Evolutionary conservation across 1,284 basidiomycete genomes (phyloP).

Genomic region (Ustilago bromivora): DNA sequence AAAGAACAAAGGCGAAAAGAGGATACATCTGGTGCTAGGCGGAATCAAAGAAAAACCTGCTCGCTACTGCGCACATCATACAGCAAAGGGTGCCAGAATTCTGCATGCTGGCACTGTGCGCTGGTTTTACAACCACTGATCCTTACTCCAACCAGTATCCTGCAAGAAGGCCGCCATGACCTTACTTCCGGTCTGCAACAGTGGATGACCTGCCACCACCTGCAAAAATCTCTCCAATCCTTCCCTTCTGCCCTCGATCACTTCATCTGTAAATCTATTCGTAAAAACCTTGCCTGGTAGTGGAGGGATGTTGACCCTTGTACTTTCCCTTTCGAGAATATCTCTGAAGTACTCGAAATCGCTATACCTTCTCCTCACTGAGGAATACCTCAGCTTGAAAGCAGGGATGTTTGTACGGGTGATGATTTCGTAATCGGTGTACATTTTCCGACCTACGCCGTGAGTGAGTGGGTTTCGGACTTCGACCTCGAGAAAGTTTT

Average conservation of each 20-base stretch:
- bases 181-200: conserved; percentile 97
- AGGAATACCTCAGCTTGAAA: conserved; percentile 94
- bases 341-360: conserved; percentile 99
- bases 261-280: conserved; percentile 91
- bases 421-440: conserved; percentile 98
- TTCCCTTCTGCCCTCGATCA: conserved; percentile 90
- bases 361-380: conserved; percentile 93
- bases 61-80: background rate
- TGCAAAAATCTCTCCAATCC: conserved; percentile 95
- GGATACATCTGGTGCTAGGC: too few species aligned
- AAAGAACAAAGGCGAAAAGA: too few species aligned
- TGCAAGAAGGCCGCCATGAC: conserved; percentile 96
- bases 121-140: conserved; percentile 46
- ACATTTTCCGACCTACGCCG: conserved; percentile 85
- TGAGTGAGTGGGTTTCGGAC: conserved; percentile 96
- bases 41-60: too few species aligned
- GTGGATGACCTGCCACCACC: conserved; percentile 94
- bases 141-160: conserved; percentile 69
- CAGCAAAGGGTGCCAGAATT: background rate
- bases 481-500: conserved; percentile 98
- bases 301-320: conserved; percentile 95
- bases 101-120: background rate
- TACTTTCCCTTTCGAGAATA: conserved; percentile 95
- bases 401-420: conserved; percentile 99
- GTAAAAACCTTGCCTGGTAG: conserved; percentile 85